A percentile compares a stretch with the other conserved stretches of the same genome.
phyloP scores from a whole-genome alignment of 176 grass and related monocot genomes.

The Lolium rigidum region DNA sequence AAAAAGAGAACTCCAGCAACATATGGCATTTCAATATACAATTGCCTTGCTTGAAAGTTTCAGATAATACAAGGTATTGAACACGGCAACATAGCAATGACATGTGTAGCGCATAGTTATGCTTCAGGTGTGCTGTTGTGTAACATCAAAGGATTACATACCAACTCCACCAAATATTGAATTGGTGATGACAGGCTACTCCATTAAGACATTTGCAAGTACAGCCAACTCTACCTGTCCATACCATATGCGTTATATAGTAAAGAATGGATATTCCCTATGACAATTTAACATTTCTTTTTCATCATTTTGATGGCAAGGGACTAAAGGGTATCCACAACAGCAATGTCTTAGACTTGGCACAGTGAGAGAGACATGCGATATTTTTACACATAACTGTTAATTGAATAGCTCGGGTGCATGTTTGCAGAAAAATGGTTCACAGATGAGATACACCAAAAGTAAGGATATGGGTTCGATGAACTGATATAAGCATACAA shows the following conservation, averaged over 20 bases:
- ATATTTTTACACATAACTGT: neutral
- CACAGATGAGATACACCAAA: neutral
- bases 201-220: constrained; percentile 20
- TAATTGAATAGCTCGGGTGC: constrained; percentile 25
- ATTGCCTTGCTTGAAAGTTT: constrained; percentile 8
- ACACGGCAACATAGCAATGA: neutral
- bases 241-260: constrained; percentile 17
- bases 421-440: constrained; percentile 5
- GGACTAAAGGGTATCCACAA: neutral
- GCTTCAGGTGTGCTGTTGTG: constrained; percentile 16
- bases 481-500: neutral
- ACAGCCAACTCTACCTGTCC: neutral
- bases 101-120: constrained; percentile 4
- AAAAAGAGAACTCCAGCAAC: constrained; percentile 5
- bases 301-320: neutral
- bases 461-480: neutral
- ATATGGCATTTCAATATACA: constrained; percentile 7
- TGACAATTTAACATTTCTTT: constrained; percentile 8
- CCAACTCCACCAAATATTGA: constrained; percentile 16
- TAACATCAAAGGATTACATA: constrained; percentile 9
- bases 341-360: constrained; percentile 20
- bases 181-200: constrained; percentile 14
- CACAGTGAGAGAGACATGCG: constrained; percentile 13
- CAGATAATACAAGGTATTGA: neutral
- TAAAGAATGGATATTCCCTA: constrained; percentile 10